A percentile compares a stretch with the other conserved stretches of the same genome.
Evolutionary conservation across 495 filamentous ascomycete species (phyloP).

Genomic region (Trypethelium eluteriae): DNA sequence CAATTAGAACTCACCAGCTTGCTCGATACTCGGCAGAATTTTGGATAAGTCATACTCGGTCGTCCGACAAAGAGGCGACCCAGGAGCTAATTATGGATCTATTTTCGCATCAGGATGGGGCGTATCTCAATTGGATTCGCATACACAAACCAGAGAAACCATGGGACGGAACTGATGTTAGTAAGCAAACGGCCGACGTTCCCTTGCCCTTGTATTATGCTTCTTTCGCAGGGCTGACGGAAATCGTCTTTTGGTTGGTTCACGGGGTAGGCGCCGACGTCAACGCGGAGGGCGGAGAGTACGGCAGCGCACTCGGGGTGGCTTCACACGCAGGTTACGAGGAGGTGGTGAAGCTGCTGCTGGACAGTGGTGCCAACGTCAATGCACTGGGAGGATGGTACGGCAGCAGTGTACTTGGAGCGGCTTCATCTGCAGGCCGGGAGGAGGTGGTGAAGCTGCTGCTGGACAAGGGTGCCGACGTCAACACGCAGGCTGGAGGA

Average conservation of each 20-base stretch:
- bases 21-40: slow-evolving; percentile 20
- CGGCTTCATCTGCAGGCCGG: neutral
- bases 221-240: slow-evolving; percentile 8
- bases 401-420: neutral
- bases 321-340: neutral
- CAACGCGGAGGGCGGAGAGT: slow-evolving; percentile 15
- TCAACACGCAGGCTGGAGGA: slow-evolving; percentile 5
- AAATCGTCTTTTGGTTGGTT: neutral
- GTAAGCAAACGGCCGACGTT: slow-evolving; percentile 6
- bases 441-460: slow-evolving; percentile 12
- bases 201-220: slow-evolving; percentile 20
- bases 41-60: slow-evolving; percentile 20
- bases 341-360: slow-evolving; percentile 8
- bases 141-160: slow-evolving; percentile 14
- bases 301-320: neutral
- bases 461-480: slow-evolving; percentile 2
- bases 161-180: slow-evolving; percentile 12
- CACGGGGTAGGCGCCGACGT: neutral
- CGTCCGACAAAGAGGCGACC: neutral
- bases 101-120: slow-evolving; percentile 12
- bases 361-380: slow-evolving; percentile 15
- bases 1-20: slow-evolving; percentile 8
- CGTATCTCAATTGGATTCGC: slow-evolving; percentile 22
- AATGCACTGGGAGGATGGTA: slow-evolving; percentile 15
- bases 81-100: slow-evolving; percentile 18